Conservation (phyloP, 176 grass and related monocot genomes). For the Neostapfia colusana region DNA sequence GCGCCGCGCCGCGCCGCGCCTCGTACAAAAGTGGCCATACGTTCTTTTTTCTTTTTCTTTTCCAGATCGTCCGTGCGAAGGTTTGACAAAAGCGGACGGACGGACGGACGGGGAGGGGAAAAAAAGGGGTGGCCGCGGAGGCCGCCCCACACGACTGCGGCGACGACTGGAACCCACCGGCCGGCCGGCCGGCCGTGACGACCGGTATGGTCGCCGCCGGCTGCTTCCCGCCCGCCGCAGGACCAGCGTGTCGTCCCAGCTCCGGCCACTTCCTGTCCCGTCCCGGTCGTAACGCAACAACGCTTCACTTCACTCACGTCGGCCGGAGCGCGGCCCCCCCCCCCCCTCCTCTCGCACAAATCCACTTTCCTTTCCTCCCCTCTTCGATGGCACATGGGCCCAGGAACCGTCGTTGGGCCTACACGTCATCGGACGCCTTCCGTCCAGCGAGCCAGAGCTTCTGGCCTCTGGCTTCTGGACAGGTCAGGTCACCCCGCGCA, state of each 20-base stretch:
- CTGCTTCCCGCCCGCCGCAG: too few species aligned
- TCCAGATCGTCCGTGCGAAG: not conserved
- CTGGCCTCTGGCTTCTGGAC: too few species aligned
- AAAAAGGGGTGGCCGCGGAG: too few species aligned
- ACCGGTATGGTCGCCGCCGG: too few species aligned
- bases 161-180: not conserved
- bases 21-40: too few species aligned
- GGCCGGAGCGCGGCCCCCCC: not conserved
- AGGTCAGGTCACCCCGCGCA: slow-evolving; percentile 39
- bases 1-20: too few species aligned
- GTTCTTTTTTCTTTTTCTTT: too few species aligned
- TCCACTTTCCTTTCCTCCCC: not conserved
- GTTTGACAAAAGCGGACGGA: not conserved
- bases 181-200: too few species aligned
- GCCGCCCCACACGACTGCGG: too few species aligned
- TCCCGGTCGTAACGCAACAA: not conserved
- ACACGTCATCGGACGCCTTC: slow-evolving; percentile 32
- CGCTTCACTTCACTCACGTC: not conserved
- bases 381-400: slow-evolving; percentile 16
- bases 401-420: fast-evolving
- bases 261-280: not conserved
- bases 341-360: not conserved
- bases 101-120: not conserved
- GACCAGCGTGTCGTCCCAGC: not conserved
- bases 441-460: too few species aligned